Conservation (phyloP, 257 asterid genomes). For the Primulina eburnea region DNA sequence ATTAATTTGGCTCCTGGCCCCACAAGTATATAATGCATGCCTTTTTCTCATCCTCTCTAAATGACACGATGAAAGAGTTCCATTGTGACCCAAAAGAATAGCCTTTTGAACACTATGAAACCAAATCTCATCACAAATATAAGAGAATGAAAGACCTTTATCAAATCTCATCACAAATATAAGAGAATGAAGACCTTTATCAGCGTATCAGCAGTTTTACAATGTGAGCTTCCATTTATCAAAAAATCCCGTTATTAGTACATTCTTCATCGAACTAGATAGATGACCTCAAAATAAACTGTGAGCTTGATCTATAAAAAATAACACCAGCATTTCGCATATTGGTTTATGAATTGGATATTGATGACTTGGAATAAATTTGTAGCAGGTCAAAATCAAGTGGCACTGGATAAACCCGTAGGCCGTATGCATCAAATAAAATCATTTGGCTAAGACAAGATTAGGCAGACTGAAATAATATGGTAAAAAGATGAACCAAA, state of each 20-base stretch:
- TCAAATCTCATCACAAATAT: background rate
- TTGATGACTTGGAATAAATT: too few relatives aligned
- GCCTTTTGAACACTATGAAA: background rate
- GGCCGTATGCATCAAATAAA: background rate
- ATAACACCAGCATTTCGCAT: background rate
- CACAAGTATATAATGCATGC: conserved; percentile 6
- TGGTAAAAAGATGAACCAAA: background rate
- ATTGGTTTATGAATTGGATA: background rate
- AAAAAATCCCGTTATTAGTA: too few relatives aligned
- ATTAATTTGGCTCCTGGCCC: background rate
- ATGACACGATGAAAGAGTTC: background rate
- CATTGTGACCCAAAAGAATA: background rate
- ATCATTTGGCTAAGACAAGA: background rate
- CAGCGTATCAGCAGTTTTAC: background rate
- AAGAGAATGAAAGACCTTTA: background rate
- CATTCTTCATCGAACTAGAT: too few relatives aligned
- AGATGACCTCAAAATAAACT: too few relatives aligned
- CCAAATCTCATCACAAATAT: background rate
- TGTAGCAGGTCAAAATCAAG: background rate
- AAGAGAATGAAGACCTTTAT: background rate
- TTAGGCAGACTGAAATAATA: conserved; percentile 10
- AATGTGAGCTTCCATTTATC: too few relatives aligned
- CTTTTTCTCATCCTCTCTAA: background rate
- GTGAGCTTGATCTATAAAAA: background rate
- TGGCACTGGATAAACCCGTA: background rate